Conservation (phyloP, 441 rosid species). For the Macaranga tanarius region DNA sequence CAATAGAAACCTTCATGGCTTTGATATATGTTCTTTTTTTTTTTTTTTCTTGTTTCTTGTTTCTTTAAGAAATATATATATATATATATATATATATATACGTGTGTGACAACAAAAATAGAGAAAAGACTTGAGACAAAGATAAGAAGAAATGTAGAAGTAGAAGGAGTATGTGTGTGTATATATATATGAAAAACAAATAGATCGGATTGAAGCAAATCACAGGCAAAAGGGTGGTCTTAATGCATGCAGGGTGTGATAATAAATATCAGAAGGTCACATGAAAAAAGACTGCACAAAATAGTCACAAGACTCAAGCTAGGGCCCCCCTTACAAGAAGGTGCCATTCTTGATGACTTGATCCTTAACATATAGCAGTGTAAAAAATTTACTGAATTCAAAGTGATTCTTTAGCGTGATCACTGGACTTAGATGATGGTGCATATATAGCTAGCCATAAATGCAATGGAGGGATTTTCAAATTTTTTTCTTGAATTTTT, state of each 20-base stretch:
- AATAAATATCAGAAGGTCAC: constrained; percentile 41
- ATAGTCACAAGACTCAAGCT: constrained; percentile 39
- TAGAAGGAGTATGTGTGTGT: neutral
- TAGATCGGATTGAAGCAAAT: constrained; percentile 52
- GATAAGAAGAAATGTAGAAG: neutral
- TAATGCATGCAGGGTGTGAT: neutral
- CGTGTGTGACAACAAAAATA: neutral
- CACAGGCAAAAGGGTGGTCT: constrained; percentile 45
- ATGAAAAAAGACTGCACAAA: constrained; percentile 38
- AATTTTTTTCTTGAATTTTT: constrained; percentile 1
- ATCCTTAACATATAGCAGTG: neutral
- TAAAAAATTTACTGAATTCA: constrained; percentile 31
- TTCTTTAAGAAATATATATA: too few species aligned
- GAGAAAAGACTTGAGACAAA: neutral
- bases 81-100: too few species aligned
- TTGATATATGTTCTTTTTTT: neutral
- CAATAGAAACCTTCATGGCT: constrained; percentile 39
- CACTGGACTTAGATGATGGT: constrained; percentile 9
- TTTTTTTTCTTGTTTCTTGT: neutral
- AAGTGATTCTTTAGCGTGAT: constrained; percentile 39
- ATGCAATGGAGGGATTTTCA: constrained; percentile 28
- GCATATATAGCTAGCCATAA: constrained; percentile 17
- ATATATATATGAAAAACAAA: constrained; percentile 3
- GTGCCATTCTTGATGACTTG: too few species aligned
- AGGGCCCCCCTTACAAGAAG: neutral